A percentile compares a stretch with the other conserved stretches of the same genome.
phyloP scores from a whole-genome alignment of 208 protist species.

The Strigomonas culicis region DNA sequence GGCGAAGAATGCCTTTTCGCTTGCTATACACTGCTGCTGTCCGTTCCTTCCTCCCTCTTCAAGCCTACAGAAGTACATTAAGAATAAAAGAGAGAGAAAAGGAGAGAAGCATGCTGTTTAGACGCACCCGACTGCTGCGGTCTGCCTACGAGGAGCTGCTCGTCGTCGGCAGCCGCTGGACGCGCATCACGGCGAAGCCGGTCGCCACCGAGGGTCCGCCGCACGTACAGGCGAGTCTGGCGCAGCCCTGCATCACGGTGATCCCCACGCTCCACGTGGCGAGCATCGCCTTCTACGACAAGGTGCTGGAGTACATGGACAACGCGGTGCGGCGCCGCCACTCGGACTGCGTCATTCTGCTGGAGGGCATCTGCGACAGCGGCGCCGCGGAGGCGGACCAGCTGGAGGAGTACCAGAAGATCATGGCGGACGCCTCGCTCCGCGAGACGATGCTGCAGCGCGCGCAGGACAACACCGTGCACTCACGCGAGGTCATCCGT shows the following conservation, averaged over 20 bases:
- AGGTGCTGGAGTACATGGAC: constrained; percentile 82
- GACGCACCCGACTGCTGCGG: constrained; percentile 30
- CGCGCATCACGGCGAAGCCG: constrained; percentile 52
- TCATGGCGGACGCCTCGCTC: constrained; percentile 40
- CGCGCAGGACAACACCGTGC: constrained; percentile 81
- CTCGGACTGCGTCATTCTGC: constrained; percentile 65
- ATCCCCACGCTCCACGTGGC: constrained; percentile 87
- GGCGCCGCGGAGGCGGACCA: constrained; percentile 61
- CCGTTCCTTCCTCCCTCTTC: neutral
- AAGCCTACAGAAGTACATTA: neutral
- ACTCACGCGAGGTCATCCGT: constrained; percentile 48
- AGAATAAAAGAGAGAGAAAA: neutral
- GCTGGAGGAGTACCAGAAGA: constrained; percentile 78
- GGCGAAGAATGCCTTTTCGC: neutral
- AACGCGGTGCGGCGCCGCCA: constrained; percentile 46
- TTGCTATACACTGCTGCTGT: neutral
- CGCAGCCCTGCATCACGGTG: constrained; percentile 63
- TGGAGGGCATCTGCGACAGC: constrained; percentile 88
- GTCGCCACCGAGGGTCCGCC: constrained; percentile 21
- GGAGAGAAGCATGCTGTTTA: neutral
- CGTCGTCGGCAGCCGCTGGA: constrained; percentile 82
- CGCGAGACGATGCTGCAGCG: constrained; percentile 53
- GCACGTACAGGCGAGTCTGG: constrained; percentile 32
- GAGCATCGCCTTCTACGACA: constrained; percentile 80
- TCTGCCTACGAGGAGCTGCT: constrained; percentile 74